These are phyloP conservation scores for Sugiyamaella valdiviana DNA, from an alignment of 805 yeast species.

Conservation along the genomic window DNA sequence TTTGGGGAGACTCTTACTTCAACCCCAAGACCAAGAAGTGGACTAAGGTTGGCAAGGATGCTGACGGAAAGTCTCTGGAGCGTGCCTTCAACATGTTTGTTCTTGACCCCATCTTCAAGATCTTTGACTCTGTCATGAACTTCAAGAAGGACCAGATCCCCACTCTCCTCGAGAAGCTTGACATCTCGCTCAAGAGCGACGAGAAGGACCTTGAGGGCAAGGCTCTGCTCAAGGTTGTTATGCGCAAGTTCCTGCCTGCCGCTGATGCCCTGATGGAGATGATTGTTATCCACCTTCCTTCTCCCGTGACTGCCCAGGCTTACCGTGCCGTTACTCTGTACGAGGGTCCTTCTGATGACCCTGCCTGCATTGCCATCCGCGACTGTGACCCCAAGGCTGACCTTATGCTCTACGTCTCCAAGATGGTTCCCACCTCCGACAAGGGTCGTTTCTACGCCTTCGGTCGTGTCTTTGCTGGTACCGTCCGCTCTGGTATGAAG, in stretches of 20 bases:
- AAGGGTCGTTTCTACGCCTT: constrained; percentile 99
- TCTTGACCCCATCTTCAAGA: constrained; percentile 97
- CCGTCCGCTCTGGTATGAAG: constrained; percentile 97
- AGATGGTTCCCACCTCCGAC: constrained; percentile 99
- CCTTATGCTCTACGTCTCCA: constrained; percentile 98
- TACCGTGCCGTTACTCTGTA: constrained; percentile 99
- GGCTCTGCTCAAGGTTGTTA: constrained; percentile 95
- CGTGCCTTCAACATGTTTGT: constrained; percentile 99
- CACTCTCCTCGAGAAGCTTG: constrained; percentile 86
- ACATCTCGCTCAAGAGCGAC: constrained; percentile 86
- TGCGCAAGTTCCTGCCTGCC: constrained; percentile 99
- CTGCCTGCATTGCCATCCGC: constrained; percentile 84
- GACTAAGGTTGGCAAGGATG: constrained; percentile 92
- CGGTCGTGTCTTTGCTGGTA: constrained; percentile 99
- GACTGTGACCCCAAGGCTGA: constrained; percentile 98
- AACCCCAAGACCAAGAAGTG: constrained; percentile 99
- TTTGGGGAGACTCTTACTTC: constrained; percentile 99
- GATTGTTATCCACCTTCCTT: constrained; percentile 97
- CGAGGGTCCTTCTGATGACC: constrained; percentile 95
- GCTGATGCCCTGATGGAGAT: constrained; percentile 99
- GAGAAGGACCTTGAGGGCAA: constrained; percentile 99
- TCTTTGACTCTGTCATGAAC: constrained; percentile 96
- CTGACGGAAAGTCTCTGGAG: constrained; percentile 91
- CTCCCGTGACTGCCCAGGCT: constrained; percentile 98
- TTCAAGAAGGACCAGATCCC: constrained; percentile 97